Evolutionary conservation across 257 asterid species (phyloP).

Genomic region (Cruciata laevipes): DNA sequence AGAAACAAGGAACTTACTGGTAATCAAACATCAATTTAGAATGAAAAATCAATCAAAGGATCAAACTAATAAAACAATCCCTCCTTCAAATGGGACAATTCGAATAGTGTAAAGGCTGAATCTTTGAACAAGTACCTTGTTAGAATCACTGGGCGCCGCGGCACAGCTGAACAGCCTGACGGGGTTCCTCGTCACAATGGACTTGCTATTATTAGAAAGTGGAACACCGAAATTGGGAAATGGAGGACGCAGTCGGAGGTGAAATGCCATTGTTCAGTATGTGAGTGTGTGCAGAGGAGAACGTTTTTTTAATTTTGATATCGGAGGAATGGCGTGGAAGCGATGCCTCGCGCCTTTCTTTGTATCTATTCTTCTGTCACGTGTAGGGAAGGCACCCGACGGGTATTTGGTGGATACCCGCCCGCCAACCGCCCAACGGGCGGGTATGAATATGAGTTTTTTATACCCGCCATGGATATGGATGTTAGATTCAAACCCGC

Average conservation of each 20-base stretch:
- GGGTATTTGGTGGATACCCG: too few relatives aligned
- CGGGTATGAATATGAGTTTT: too few relatives aligned
- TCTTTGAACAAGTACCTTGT: conserved; percentile 17
- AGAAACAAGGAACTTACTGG: not conserved
- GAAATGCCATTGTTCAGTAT: conserved; percentile 16
- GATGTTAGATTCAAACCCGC: too few relatives aligned
- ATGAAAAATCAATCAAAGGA: not conserved
- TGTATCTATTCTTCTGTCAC: not conserved
- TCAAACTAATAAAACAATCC: not conserved
- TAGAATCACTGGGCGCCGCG: conserved; percentile 15
- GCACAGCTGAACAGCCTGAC: conserved; percentile 4
- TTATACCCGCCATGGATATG: too few relatives aligned
- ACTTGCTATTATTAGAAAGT: not conserved
- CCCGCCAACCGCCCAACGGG: too few relatives aligned
- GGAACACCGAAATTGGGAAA: conserved; percentile 6
- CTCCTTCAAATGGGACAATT: not conserved
- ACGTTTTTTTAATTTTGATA: not conserved
- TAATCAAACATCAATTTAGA: not conserved
- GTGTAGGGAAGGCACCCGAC: too few relatives aligned
- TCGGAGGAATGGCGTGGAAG: not conserved
- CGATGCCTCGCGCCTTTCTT: not conserved
- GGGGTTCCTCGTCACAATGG: conserved; percentile 8
- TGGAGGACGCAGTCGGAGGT: conserved; percentile 16
- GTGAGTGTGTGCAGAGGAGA: not conserved
- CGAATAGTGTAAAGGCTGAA: not conserved